Evolutionary conservation across 129 eudicot species (phyloP), one percentile per base, ranked within the genome.

Genomic region (Pulicaria dysenterica): DNA sequence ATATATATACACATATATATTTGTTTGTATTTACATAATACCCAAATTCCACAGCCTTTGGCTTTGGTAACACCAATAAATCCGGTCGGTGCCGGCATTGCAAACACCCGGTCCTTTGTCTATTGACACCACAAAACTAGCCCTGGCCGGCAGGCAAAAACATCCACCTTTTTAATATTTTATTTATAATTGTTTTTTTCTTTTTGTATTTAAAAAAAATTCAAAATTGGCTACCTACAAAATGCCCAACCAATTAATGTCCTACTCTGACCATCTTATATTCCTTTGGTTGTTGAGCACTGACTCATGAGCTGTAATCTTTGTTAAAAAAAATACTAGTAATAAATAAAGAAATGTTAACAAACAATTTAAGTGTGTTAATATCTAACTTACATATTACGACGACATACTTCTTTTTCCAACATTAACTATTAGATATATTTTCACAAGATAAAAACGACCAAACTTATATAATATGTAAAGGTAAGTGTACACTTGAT

Each of bases 31-130:
- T n/a, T n/a, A n/a, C n/a, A n/a, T 43, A 43, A 31, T 14, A 54
- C 51, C 12, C 42, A 71, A 41, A 41, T 7, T 19, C 56, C 54
- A 17, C 40, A 51, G n/a, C n/a, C 14, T 43, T 58, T 31, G 56
- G 39, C 34, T 24, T 24, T 24, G 2, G 31, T 43, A 15, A 36
- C 68, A 56, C 53, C 54, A 60, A 77, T 77, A 60, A 69, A 69
- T 49, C 81, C 81, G 76, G 81, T 77, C 64, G 81, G 81, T 77
- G 76, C 76, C 81, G 71, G 76, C 81, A 59, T 31, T 77, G 48
- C 49, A 69, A 40, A 15, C 15, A 69, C 69, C 56, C 19, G 70
- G 75, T 58, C 73, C 7, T 65, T 43, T 42, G 50, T 16, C 34
- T n/a, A 69, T 59, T n/a, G 11, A 77, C 69, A 47, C 79, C 83